phyloP scores from a whole-genome alignment of 2,329 filamentous ascomycete genomes.

The Ophioceras dolichostomum region DNA sequence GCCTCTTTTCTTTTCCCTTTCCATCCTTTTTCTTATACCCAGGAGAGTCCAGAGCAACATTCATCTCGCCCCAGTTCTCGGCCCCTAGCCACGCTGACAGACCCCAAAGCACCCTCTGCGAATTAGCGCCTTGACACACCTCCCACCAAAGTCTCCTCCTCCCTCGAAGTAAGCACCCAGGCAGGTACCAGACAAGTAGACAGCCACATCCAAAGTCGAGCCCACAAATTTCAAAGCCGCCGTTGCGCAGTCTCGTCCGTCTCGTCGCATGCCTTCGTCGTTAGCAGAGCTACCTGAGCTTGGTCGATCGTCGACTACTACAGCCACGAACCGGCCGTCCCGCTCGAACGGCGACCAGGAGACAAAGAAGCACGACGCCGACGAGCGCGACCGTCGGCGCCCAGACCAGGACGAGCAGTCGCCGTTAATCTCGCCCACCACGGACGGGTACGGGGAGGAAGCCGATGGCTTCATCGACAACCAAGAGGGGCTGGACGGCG shows the following conservation, averaged over 20 bases:
- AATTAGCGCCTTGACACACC: too few species aligned
- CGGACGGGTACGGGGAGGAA: constrained; percentile 16
- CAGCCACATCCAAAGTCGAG: too few species aligned
- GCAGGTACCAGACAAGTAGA: too few species aligned
- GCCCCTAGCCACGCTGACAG: too few species aligned
- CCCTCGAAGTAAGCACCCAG: too few species aligned
- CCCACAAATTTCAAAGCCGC: too few species aligned
- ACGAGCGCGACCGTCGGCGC: not conserved
- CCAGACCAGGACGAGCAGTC: constrained; percentile 29
- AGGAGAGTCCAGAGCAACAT: too few species aligned
- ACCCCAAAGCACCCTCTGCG: too few species aligned
- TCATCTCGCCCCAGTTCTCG: too few species aligned
- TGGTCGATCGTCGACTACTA: constrained; percentile 15
- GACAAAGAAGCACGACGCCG: constrained; percentile 10
- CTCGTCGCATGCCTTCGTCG: constrained; percentile 26
- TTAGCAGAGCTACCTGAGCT: constrained; percentile 14
- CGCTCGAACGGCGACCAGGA: constrained; percentile 9
- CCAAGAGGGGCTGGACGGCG: constrained; percentile 12
- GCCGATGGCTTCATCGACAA: constrained; percentile 21
- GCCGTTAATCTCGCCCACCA: constrained; percentile 33
- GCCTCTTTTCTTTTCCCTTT: too few species aligned
- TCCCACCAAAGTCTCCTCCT: too few species aligned
- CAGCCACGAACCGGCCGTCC: constrained; percentile 7
- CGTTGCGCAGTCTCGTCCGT: constrained; percentile 2
- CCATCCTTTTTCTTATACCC: too few species aligned